Base-by-base conservation (phyloP, 1,284 basidiomycete species). In the Austropuccinia psidii region DNA sequence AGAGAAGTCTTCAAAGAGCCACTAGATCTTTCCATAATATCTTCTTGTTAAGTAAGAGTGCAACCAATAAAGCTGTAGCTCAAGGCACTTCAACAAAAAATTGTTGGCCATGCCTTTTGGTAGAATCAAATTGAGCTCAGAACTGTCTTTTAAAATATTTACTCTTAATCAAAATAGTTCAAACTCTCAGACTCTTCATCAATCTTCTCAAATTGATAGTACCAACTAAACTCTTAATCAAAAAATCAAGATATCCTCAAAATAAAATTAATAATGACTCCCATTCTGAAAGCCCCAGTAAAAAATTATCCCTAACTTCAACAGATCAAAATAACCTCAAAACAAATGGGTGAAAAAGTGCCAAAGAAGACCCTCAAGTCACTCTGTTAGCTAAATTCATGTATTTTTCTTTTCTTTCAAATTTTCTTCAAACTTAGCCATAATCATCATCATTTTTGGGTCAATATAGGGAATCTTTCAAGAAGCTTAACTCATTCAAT, bases 1-100 rank as follows among this genome's bases (percentile, higher is more conserved):
- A 96, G 80, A 94, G 91, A 7, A 90, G 91, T 15, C 84, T 98
- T 43, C 86, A 97, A 76, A 95, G 95, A 81, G 92, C 94, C 33
- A 90, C 97, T 33, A 86, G 94, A 45, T 96, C 94, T 6, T 93
- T 98, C 1, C 97, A 97, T 83, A 97, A 97, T 79, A 89, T 98
- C 74, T 98, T 97, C 81, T 84, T 97, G 37, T 84, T 96, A 74
- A 93, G 90, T 77, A 85, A 86, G 41, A 92, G 95, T 78, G 86
- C 89, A 4, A 90, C 93, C 67, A 97, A 94, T 78, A 94, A 97
- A 82, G 92, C 91, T 82, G 92, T 97, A 33, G 94, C 94, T 9
- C 94, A 98, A 81, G 94, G 93, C 24, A 91, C 93, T 19, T 85
- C 97, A 19, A 93, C 92, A n/a, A 0, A 94, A 98, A 81, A 97